Evolutionary conservation across 768 basidiomycete genomes (phyloP), one percentile per base, ranked within the genome.

Genomic region (Tulasnella calospora): DNA sequence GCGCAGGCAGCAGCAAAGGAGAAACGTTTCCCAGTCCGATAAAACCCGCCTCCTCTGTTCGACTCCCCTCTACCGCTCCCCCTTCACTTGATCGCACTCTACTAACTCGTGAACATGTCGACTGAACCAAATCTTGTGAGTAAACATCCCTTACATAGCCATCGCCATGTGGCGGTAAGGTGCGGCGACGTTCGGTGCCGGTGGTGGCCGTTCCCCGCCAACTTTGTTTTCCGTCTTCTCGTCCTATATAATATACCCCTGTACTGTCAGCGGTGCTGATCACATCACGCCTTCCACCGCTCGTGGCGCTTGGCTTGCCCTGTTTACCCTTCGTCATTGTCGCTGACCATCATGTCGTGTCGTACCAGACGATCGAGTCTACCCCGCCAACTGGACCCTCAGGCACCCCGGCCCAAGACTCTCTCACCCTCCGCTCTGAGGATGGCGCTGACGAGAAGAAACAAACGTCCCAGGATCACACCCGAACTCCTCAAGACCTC

Each of bases 401-500:
- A 10, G 23, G 23, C 51, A 51, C 51, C 23, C 51, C 51, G 4
- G 51, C 23, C 21, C 61, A 67, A 15, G 61, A 67, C 61, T 67
- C 61, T 35, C 30, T 67, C 27, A 67, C 61, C 33, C 61, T 67
- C 19, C 61, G 61, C 61, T 67, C 71, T 12, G 71, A 41, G 41
- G 40, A 41, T 13, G 71, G 46, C 71, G 38, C 38, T 13, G 38
- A 73, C 27, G 71, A 73, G 71, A 73, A 73, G 71, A 73, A 41
- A 38, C 71, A 19, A 67, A 35, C 30, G 21, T 67, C 61, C 8
- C 61, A 67, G 30, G 73, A 35, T 10, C 33, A 41, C 38, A 10
- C 38, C 38, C 38, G 38, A 40, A 40, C 38, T 40, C 38, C 38
- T 10, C 38, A 40, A 17, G 44, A 44, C 46, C 19, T 46, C 46